Percentiles rank a stretch among this genome's conserved stretches.
Conservation (phyloP, 768 basidiomycete species). For the Favolaschia claudopus region DNA sequence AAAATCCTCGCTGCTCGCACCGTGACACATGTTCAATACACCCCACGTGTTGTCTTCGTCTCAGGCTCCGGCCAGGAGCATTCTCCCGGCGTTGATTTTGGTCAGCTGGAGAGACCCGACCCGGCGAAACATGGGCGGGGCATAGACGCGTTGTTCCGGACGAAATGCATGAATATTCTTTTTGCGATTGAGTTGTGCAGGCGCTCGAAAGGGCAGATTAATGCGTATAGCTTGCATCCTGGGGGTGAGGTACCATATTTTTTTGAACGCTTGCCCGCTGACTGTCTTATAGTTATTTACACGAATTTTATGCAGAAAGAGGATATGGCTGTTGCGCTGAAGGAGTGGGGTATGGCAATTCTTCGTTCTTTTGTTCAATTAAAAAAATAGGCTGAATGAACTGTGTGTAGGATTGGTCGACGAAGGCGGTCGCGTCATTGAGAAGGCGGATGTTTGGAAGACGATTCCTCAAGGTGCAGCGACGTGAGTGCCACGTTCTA, state of each 20-base stretch:
- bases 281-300: no score
- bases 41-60: neutral
- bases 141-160: neutral
- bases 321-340: no score
- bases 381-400: neutral
- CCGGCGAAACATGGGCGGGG: neutral
- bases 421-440: neutral
- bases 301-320: no score
- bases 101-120: neutral
- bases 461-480: neutral
- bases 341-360: no score
- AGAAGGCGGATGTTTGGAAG: neutral
- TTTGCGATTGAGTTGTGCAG: no score
- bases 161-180: no score
- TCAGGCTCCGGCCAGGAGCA: neutral
- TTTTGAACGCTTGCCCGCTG: no score
- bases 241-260: no score
- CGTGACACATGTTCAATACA: neutral
- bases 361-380: no score
- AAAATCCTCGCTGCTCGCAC: neutral
- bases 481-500: neutral
- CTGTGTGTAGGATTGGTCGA: neutral
- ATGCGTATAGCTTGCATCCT: no score
- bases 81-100: neutral
- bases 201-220: no score